These are phyloP conservation scores for Lactarius tabidus DNA, from an alignment of 768 basidiomycete species.

Conservation along the genomic window DNA sequence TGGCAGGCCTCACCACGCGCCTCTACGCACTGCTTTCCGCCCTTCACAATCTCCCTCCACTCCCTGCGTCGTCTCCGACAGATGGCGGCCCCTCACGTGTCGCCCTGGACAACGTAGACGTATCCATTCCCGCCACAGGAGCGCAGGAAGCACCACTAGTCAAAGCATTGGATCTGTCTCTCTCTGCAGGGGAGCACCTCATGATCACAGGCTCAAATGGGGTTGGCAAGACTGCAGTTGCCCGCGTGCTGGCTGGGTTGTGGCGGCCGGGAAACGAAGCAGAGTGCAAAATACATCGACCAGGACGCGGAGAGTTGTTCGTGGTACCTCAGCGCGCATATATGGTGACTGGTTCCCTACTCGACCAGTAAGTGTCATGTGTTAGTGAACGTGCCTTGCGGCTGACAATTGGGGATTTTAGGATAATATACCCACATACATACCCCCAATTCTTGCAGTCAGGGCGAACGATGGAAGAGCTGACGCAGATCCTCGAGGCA, in stretches of 20 bases:
- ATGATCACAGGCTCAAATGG: slow-evolving; percentile 94
- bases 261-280: slow-evolving; percentile 61
- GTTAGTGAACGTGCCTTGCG: neutral
- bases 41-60: slow-evolving; percentile 64
- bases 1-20: slow-evolving; percentile 90
- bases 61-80: slow-evolving; percentile 39
- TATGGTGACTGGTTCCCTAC: slow-evolving; percentile 79
- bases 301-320: slow-evolving; percentile 45
- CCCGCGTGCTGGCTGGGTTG: slow-evolving; percentile 82
- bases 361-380: slow-evolving; percentile 63
- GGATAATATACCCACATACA: slow-evolving; percentile 86
- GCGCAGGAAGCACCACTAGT: slow-evolving; percentile 46
- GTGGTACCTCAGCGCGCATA: slow-evolving; percentile 93
- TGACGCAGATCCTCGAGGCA: slow-evolving; percentile 72
- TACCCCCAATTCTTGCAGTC: slow-evolving; percentile 64
- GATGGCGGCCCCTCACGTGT: slow-evolving; percentile 42
- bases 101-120: slow-evolving; percentile 63
- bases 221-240: slow-evolving; percentile 87
- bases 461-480: slow-evolving; percentile 60
- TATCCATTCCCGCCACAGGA: slow-evolving; percentile 47
- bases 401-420: slow-evolving; percentile 23
- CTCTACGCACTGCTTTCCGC: slow-evolving; percentile 86
- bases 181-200: slow-evolving; percentile 74
- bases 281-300: slow-evolving; percentile 30
- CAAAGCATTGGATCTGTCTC: slow-evolving; percentile 57